These are phyloP conservation scores for Quercus suber DNA, from an alignment of 306 rosid genomes.

Conservation along the genomic window DNA sequence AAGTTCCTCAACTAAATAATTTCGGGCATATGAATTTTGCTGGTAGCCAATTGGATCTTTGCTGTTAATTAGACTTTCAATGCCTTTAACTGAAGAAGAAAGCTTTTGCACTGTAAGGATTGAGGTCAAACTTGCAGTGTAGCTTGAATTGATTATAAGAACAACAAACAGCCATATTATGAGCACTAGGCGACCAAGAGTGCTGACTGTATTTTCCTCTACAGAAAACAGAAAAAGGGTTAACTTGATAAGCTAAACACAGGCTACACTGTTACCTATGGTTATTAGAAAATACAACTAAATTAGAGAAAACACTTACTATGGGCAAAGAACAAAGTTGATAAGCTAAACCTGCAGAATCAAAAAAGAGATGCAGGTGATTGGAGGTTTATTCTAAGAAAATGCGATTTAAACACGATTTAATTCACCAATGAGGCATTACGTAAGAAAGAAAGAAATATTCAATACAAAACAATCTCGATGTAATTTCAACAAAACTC, in stretches of 20 bases:
- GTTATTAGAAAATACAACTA: constrained; percentile 4
- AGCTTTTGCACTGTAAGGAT: constrained; percentile 93
- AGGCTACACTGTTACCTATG: constrained; percentile 12
- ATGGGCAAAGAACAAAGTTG: constrained; percentile 77
- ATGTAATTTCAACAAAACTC: background rate
- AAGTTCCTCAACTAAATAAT: constrained; percentile 59
- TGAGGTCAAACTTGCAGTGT: constrained; percentile 95
- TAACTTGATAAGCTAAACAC: constrained; percentile 12
- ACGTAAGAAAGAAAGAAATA: background rate
- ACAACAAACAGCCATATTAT: constrained; percentile 90
- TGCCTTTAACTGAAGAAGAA: constrained; percentile 73
- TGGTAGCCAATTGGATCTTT: constrained; percentile 74
- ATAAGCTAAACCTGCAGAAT: constrained; percentile 56
- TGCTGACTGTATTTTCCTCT: constrained; percentile 95
- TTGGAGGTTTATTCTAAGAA: background rate
- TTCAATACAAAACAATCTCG: background rate
- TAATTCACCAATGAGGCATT: background rate
- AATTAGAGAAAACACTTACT: constrained; percentile 49
- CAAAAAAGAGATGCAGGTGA: background rate
- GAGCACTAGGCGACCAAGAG: constrained; percentile 80
- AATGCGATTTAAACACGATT: background rate
- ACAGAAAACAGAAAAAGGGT: constrained; percentile 9
- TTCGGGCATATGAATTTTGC: constrained; percentile 61
- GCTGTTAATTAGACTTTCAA: constrained; percentile 52
- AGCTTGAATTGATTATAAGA: constrained; percentile 90